Conservation (phyloP, 768 basidiomycete genomes). For the Auriculariales sp. region DNA sequence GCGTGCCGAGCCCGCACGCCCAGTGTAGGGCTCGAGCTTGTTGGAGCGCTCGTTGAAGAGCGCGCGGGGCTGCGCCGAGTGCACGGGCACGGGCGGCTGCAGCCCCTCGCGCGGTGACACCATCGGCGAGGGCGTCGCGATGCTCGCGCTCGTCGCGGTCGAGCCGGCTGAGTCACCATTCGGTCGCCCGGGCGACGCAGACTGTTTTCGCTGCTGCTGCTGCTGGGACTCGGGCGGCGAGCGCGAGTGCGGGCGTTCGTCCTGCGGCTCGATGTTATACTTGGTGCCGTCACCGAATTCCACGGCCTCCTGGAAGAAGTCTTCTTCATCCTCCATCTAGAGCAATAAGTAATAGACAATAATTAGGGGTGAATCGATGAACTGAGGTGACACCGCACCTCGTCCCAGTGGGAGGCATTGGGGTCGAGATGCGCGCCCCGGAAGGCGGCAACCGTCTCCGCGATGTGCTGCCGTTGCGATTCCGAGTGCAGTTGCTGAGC, state of each 20-base stretch:
- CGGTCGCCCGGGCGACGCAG: constrained; percentile 9
- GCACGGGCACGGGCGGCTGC: constrained; percentile 22
- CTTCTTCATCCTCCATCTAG: constrained; percentile 85
- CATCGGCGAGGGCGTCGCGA: constrained; percentile 17
- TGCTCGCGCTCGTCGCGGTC: constrained; percentile 23
- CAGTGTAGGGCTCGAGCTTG: constrained; percentile 65
- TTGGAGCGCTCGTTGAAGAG: constrained; percentile 96
- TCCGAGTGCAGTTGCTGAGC: constrained; percentile 16
- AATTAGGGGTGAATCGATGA: background rate
- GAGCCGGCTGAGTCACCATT: background rate
- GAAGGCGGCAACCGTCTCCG: constrained; percentile 86
- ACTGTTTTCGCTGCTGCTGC: constrained; percentile 10
- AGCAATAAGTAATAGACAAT: background rate
- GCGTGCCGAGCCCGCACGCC: constrained; percentile 1
- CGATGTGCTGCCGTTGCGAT: constrained; percentile 44
- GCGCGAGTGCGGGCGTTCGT: constrained; percentile 4
- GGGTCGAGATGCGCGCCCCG: constrained; percentile 87
- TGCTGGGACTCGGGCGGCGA: constrained; percentile 6
- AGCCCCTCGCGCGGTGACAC: constrained; percentile 19
- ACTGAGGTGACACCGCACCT: constrained; percentile 39
- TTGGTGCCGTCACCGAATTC: constrained; percentile 93
- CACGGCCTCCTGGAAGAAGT: constrained; percentile 77
- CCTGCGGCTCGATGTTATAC: constrained; percentile 58
- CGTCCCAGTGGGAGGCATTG: constrained; percentile 95
- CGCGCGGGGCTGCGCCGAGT: constrained; percentile 36